These are phyloP conservation scores for Gracilaria vermiculophylla DNA, from an alignment of 23 red algal species.

Conservation along the genomic window DNA sequence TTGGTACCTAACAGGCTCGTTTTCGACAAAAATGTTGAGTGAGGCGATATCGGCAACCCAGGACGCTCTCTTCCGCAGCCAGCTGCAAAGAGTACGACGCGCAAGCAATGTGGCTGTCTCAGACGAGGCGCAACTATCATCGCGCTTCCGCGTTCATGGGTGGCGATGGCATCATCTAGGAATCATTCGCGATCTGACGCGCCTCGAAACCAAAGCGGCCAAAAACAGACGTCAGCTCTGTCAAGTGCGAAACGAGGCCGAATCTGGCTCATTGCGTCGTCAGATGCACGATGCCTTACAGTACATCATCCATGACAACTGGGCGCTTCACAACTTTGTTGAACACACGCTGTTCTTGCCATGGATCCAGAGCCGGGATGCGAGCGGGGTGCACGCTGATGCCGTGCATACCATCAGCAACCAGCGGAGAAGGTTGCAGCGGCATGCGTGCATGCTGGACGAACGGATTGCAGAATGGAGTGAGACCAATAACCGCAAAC, in stretches of 20 bases:
- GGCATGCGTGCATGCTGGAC: constrained; percentile 18
- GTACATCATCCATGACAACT: constrained; percentile 54
- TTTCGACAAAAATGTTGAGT: not conserved
- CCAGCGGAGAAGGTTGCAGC: not conserved
- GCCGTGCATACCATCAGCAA: not conserved
- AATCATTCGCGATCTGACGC: constrained; percentile 44
- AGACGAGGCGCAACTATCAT: not conserved
- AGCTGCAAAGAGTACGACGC: not conserved
- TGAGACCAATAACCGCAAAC: not conserved
- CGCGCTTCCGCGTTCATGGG: constrained; percentile 46
- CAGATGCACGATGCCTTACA: constrained; percentile 35
- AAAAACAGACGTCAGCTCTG: not conserved
- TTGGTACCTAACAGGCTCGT: too few species aligned
- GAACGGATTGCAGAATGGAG: constrained; percentile 19
- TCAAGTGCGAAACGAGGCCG: not conserved
- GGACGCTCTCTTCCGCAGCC: not conserved
- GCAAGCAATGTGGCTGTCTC: not conserved
- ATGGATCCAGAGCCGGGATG: constrained; percentile 1
- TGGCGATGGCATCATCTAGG: constrained; percentile 68
- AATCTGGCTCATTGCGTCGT: not conserved
- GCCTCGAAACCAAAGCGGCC: not conserved
- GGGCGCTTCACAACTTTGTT: constrained; percentile 48
- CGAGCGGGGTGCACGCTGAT: not conserved
- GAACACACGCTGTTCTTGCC: constrained; percentile 42
- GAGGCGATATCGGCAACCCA: not conserved